A percentile compares a stretch with the other conserved stretches of the same genome.
Conservation (phyloP, 2,329 filamentous ascomycete species). For the Venturia effusa region DNA sequence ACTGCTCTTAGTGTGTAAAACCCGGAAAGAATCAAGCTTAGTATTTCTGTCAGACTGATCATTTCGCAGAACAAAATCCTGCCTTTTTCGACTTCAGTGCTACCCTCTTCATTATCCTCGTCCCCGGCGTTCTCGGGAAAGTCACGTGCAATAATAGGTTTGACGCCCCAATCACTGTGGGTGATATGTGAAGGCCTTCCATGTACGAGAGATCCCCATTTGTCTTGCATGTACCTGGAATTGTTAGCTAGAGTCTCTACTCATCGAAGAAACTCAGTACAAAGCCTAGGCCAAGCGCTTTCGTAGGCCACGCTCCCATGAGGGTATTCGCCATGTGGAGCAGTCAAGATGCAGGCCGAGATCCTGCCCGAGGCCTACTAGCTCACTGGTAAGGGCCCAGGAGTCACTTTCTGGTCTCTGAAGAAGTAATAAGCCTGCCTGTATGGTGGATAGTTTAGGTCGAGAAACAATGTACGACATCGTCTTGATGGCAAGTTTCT, state of each 20-base stretch:
- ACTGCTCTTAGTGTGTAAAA: conserved; percentile 42
- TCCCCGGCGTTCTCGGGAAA: conserved; percentile 28
- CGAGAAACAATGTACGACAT: conserved; percentile 26
- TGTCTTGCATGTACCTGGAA: conserved; percentile 53
- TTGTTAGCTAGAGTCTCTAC: not conserved
- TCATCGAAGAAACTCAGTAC: not conserved
- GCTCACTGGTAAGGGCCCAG: conserved; percentile 24
- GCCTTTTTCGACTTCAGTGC: conserved; percentile 24
- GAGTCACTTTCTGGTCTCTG: conserved; percentile 25
- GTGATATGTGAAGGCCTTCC: conserved; percentile 47
- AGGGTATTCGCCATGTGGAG: conserved; percentile 46
- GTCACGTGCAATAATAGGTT: conserved; percentile 32
- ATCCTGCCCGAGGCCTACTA: conserved; percentile 28
- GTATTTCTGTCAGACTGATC: conserved; percentile 40
- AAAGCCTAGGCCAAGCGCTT: conserved; percentile 52
- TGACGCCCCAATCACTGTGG: conserved; percentile 45
- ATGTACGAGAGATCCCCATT: conserved; percentile 48
- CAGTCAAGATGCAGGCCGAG: conserved; percentile 43
- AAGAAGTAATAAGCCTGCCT: conserved; percentile 28
- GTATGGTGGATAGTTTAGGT: conserved; percentile 31
- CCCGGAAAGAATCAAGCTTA: conserved; percentile 39
- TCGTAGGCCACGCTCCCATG: conserved; percentile 51
- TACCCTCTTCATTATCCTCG: conserved; percentile 24
- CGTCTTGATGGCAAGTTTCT: conserved; percentile 25
- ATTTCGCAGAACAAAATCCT: conserved; percentile 38